Evolutionary conservation across 805 yeast genomes (phyloP).

Genomic region (Kuraishia piskuri): DNA sequence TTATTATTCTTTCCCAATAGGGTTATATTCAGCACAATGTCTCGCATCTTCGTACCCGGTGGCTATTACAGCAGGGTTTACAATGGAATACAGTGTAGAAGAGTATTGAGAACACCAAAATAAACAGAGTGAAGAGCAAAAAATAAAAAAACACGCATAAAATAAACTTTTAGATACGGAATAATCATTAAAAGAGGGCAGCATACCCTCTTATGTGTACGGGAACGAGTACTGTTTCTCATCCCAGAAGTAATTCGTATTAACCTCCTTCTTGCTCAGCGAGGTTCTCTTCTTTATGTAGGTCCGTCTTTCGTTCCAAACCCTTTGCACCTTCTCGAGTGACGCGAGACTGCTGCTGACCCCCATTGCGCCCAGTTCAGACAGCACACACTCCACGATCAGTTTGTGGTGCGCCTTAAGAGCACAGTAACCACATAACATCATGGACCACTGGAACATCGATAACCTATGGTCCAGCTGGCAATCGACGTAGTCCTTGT

Average conservation of each 20-base stretch:
- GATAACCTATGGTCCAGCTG: background rate
- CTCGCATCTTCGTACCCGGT: too few species aligned
- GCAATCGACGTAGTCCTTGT: slow-evolving; percentile 10
- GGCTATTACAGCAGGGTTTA: too few species aligned
- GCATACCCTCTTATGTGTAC: slow-evolving; percentile 1
- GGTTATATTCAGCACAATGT: too few species aligned
- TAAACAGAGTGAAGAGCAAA: too few species aligned
- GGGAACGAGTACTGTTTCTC: background rate
- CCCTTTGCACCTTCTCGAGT: background rate
- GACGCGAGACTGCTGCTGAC: background rate
- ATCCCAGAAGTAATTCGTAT: background rate
- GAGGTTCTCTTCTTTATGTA: background rate
- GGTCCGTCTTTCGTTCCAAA: slow-evolving; percentile 10
- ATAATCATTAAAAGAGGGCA: too few species aligned
- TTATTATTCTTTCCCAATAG: background rate
- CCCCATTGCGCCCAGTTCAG: background rate
- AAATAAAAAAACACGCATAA: too few species aligned
- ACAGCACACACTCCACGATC: background rate
- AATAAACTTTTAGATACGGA: background rate
- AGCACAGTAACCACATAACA: background rate
- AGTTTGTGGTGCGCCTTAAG: background rate
- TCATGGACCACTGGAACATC: background rate
- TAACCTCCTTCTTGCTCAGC: background rate
- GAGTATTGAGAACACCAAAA: too few species aligned
- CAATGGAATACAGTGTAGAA: too few species aligned